phyloP scores from a whole-genome alignment of 139 green algal species.

The Tetradesmus obliquus region DNA sequence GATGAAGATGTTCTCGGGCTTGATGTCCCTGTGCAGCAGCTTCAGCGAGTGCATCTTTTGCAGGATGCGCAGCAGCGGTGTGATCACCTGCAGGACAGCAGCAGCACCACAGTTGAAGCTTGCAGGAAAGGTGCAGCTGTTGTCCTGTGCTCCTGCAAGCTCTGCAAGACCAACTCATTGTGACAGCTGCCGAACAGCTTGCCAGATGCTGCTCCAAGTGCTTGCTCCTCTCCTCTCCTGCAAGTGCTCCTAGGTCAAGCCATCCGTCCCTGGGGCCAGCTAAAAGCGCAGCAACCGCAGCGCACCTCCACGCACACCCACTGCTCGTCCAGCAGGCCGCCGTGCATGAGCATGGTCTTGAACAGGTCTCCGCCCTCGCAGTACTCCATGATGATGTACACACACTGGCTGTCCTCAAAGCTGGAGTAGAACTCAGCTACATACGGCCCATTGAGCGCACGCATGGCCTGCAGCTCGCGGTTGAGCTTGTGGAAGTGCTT shows the following conservation, averaged over 20 bases:
- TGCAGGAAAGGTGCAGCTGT: background rate
- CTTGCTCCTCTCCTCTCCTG: no score
- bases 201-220: no score
- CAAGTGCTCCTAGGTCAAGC: no score
- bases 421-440: constrained; percentile 69
- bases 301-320: constrained; percentile 80
- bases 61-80: constrained; percentile 83
- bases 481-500: constrained; percentile 79
- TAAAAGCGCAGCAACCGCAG: background rate
- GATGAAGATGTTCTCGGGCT: constrained; percentile 93
- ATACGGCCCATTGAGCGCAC: constrained; percentile 52
- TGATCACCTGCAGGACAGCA: constrained; percentile 69
- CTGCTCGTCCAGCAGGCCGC: constrained; percentile 72
- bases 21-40: constrained; percentile 83
- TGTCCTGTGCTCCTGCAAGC: background rate
- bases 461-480: constrained; percentile 62
- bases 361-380: constrained; percentile 89
- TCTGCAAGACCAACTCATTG: background rate
- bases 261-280: no score
- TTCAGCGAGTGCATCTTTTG: constrained; percentile 70
- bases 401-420: constrained; percentile 71
- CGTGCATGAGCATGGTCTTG: constrained; percentile 74
- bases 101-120: background rate
- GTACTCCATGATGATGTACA: constrained; percentile 86
- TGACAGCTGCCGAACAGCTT: no score